Base-by-base conservation (phyloP, 169 alveolate genomes). In the Plasmodium gonderi region DNA sequence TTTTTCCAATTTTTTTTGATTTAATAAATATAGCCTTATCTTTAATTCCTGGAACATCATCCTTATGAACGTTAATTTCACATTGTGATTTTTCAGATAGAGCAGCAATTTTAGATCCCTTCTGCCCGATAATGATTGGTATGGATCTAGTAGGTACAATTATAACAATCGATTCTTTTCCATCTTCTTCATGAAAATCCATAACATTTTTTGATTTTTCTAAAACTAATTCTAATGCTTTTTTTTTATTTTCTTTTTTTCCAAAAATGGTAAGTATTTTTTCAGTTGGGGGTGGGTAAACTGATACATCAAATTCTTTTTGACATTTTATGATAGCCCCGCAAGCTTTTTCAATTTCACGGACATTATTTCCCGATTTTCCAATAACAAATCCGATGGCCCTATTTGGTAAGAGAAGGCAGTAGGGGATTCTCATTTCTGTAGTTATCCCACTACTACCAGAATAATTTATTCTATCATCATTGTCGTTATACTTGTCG, bases 101-200 rank as follows among this genome's bases (percentile, higher is more conserved):
- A 2, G 92, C 7, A 17, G 92, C 75, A 44, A 83, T 83, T 51
- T 83, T 83, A 12, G 92, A 69, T n/a, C 92, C 92, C 54, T 83
- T 83, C 77, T 83, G 92, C 23, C 92, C 92, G n/a, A 83, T 83
- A 45, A 83, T 83, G 9, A 83, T 83, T 0, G 92, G 92, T 38
- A 83, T 83, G 8, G 92, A 83, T 83, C 92, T 69, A 69, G 92
- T 83, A 29, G 92, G 92, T 33, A 83, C 92, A 23, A 83, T 83
- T 33, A 83, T 83, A 33, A 83, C 92, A 26, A 83, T 83, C 7
- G 92, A 83, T 51, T 83, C 92, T 33, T 83, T 83, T 8, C 92
- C 92, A 72, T 83, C 92, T 51, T 83, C 92, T 83, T 83, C 92
- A n/a, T 83, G 92, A 60, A 83, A 83, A 72, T 83, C 92, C 92